Base-by-base conservation (phyloP, 345 rosid species). In the Syzygium grande region DNA sequence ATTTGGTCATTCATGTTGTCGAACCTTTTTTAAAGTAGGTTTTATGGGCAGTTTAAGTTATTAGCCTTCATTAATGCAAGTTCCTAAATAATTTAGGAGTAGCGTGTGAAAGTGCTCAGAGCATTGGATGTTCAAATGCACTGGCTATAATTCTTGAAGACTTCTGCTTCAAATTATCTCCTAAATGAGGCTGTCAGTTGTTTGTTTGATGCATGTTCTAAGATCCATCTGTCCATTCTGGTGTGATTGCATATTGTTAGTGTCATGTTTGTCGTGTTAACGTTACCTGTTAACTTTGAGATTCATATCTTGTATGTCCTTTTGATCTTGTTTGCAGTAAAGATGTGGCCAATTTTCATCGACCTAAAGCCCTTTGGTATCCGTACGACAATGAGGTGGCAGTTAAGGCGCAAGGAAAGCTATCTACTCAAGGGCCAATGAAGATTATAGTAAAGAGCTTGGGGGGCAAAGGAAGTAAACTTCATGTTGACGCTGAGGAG, bases 391-490 rank as follows among this genome's bases (percentile, higher is more conserved):
- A 92, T 93, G 99, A 96, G 92, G 94, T 96, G 88, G 98, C 98
- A 85, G 96, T 95, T 87, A 96, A 96, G 92, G 95, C 94, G 88
- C 98, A 93, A 93, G 96, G 94, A 87, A 96, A 95, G 93, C 92
- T 94, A 84, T 95, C 98, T 52, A 91, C 97, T 11, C 92, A 91
- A 79, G 97, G 99, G 55, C 93, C 95, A 80, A 96, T 96, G 99
- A 96, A 95, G 92, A 91, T 96, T 86, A 91, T 98, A 86, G 87
- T 98, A 53, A 98, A 96, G 96, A 98, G 99, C 91, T 92, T 98
- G 90, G 99, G 99, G 86, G 99, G 99, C 87, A 98, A 98, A 91
- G 99, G 98, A 90, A 95, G 95, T 91, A 96, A 96, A 91, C 92
- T 98, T 63, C 95, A 96, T 90, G 98, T 98, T 68, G 95, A 95